Evolutionary conservation across 2,329 filamentous ascomycete genomes (phyloP), one percentile per base, ranked within the genome.

Genomic region (Trichoderma gracile): DNA sequence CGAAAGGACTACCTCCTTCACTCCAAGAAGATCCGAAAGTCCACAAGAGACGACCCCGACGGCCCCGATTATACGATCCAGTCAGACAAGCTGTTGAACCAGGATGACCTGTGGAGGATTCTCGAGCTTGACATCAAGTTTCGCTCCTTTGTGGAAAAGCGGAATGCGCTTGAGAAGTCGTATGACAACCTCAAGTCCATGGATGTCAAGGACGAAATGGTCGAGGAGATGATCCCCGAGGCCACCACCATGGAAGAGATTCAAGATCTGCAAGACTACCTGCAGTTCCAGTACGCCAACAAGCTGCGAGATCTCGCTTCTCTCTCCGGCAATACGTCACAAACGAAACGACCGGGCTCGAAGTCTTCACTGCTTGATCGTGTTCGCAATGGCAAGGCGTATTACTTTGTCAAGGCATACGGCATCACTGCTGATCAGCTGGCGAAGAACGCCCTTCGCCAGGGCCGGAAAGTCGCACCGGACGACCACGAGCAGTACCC

Each of bases 1-100:
- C 92, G 95, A 67, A 97, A 97, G 77, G 95, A 99, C 75, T 99
- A 98, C 73, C 84, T 99, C 49, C 96, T 99, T 64, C 92, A 98
- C 72, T 90, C 91, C 25, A 89, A 89, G 69, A 93, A 91, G 73
- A 83, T 85, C 7, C 79, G 82, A 62, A 83, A 87, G 79, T 74
- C 87, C 73, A 77, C 82, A 30, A 82, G 84, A 17, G 83, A 88
- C 64, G 89, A 94, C 68, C 84, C 85, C 9, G 88, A 92, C 70
- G 87, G 84, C 1, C 87, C 89, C 1, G 88, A 92, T 65, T 91
- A 88, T 72, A 87, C 88, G 64, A 86, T 94, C 64, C 84, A 82
- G 66, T 93, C 93, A 1, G 91, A 96, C 77, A 96, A 96, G 76
- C 84, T 99, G 1, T 82, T 99, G 45, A 93, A 90, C 66, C 94